Evolutionary conservation across 306 rosid species (phyloP).

Genomic region (Rubus parviflorus): DNA sequence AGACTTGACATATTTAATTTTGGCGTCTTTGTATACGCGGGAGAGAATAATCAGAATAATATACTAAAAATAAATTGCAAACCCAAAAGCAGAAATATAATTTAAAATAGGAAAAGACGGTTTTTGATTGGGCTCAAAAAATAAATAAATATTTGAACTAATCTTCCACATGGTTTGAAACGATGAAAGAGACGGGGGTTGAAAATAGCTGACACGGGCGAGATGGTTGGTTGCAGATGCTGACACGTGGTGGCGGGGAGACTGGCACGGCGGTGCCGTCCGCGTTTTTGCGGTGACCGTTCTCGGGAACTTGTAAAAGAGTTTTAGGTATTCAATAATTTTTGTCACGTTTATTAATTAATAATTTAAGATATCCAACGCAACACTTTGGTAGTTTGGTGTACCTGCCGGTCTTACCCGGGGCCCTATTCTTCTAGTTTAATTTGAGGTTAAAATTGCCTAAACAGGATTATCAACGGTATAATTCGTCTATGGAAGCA

Average conservation of each 20-base stretch:
- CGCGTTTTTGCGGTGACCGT: neutral
- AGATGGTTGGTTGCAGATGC: no score
- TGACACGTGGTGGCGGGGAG: neutral
- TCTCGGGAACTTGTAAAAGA: neutral
- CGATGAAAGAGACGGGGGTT: neutral
- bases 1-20: neutral
- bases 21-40: neutral
- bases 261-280: neutral
- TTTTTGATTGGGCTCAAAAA: neutral
- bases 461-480: neutral
- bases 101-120: neutral
- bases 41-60: neutral
- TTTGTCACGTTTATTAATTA: neutral
- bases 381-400: neutral
- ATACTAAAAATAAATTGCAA: neutral
- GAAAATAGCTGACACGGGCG: neutral
- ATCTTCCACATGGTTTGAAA: neutral
- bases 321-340: neutral
- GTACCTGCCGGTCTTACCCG: no score
- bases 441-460: neutral
- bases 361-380: neutral
- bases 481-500: neutral
- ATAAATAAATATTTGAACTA: neutral
- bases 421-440: neutral
- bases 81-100: neutral